Percentiles rank a stretch among this genome's conserved stretches.
Evolutionary conservation across 495 filamentous ascomycete species (phyloP).

Genomic region (Aspergillus steynii): DNA sequence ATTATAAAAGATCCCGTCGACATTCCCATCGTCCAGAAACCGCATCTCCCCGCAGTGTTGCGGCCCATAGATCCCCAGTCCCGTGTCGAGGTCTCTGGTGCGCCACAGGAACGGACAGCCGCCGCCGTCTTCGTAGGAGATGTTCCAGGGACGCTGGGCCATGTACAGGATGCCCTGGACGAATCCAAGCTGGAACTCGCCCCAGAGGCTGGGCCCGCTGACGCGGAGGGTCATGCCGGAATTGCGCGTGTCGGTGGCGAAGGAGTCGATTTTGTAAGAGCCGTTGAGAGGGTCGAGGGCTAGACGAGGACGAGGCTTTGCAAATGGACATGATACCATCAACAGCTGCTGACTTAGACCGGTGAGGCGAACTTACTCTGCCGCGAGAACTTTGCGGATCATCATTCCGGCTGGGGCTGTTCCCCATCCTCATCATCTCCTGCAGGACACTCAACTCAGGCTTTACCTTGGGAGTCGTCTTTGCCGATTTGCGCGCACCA

Average conservation of each 20-base stretch:
- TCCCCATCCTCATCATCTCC: background rate
- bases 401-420: too few species aligned
- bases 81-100: background rate
- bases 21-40: constrained; percentile 10
- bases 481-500: background rate
- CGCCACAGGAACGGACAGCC: constrained; percentile 12
- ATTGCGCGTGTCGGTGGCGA: constrained; percentile 2
- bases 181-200: constrained; percentile 14
- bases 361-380: too few species aligned
- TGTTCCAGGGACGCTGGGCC: constrained; percentile 5
- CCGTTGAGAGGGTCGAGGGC: constrained; percentile 9
- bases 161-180: constrained; percentile 16
- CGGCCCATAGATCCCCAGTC: background rate
- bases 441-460: background rate
- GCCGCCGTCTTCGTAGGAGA: background rate
- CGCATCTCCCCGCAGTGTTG: constrained; percentile 10
- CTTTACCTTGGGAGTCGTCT: background rate
- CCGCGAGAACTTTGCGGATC: too few species aligned
- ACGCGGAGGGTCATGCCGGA: constrained; percentile 15
- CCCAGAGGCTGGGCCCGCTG: constrained; percentile 7
- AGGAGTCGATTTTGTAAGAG: constrained; percentile 12
- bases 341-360: background rate
- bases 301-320: background rate
- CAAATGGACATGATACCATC: background rate
- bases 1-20: constrained; percentile 13